These are phyloP conservation scores for Jimgerdemannia flammicorona DNA, from an alignment of 192 early-diverging fungal species.

Conservation along the genomic window DNA sequence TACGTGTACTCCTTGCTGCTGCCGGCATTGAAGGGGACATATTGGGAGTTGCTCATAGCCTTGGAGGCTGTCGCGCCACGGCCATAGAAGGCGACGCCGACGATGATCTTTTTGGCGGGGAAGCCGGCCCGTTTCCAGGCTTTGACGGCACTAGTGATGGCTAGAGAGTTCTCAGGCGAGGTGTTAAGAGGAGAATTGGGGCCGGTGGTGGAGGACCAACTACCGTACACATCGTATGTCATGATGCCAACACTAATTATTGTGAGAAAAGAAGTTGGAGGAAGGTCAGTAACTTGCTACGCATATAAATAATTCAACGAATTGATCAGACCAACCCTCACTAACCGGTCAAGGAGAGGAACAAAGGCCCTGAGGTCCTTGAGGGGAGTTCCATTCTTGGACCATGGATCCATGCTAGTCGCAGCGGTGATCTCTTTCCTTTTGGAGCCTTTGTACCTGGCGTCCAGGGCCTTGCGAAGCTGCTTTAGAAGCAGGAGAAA, in stretches of 20 bases:
- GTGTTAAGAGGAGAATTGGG: constrained; percentile 56
- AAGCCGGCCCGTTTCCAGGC: constrained; percentile 58
- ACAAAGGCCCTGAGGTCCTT: constrained; percentile 49
- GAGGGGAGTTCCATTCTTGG: constrained; percentile 37
- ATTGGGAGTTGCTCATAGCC: constrained; percentile 37
- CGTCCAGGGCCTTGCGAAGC: constrained; percentile 41
- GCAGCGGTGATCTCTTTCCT: constrained; percentile 58
- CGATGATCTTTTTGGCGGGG: constrained; percentile 51
- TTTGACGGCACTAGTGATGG: constrained; percentile 38
- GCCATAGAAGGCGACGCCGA: constrained; percentile 64
- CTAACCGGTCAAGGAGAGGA: constrained; percentile 43
- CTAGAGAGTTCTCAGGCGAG: constrained; percentile 20
- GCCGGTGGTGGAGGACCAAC: constrained; percentile 56
- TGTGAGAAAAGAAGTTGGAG: constrained; percentile 39
- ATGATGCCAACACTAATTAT: constrained; percentile 52
- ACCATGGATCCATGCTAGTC: constrained; percentile 55
- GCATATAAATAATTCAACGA: no score
- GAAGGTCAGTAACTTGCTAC: no score
- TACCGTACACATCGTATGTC: constrained; percentile 61
- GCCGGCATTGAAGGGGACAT: constrained; percentile 25
- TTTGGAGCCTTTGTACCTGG: constrained; percentile 31
- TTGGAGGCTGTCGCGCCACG: constrained; percentile 40
- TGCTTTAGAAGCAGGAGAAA: constrained; percentile 50
- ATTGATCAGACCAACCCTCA: neutral
- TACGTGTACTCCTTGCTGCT: constrained; percentile 59